Percentiles rank a stretch among this genome's conserved stretches.
These are phyloP conservation scores for Acanthamoeba culbertsoni DNA, from an alignment of 208 protist genomes.

Conservation along the genomic window DNA sequence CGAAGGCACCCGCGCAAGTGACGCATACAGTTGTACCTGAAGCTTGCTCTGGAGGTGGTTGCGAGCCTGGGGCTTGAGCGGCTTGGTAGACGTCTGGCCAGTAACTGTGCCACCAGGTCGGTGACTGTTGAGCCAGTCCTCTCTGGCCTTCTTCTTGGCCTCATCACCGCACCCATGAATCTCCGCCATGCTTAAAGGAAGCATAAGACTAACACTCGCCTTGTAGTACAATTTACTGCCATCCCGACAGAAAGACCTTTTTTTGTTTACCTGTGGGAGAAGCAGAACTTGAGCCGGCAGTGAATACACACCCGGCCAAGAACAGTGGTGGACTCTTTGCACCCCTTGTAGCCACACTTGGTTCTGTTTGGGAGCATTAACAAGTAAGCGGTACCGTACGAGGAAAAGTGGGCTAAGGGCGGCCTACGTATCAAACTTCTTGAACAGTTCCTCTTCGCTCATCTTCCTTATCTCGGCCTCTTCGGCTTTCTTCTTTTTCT, in stretches of 20 bases:
- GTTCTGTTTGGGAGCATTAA: neutral
- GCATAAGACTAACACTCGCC: neutral
- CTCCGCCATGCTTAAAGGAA: neutral
- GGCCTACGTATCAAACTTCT: neutral
- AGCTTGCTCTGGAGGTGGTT: slow-evolving; percentile 10
- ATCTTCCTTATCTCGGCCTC: neutral
- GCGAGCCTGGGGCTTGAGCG: neutral
- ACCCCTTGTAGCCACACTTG: slow-evolving; percentile 17
- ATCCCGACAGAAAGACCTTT: neutral
- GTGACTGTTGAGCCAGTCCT: slow-evolving; percentile 22
- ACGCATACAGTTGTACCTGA: neutral
- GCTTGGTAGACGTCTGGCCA: neutral
- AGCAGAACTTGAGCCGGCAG: slow-evolving; percentile 51
- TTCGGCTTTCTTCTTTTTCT: slow-evolving; percentile 58
- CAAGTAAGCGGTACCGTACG: neutral
- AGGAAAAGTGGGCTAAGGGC: neutral
- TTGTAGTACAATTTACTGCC: no score
- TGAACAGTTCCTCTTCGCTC: slow-evolving; percentile 47
- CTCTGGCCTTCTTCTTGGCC: slow-evolving; percentile 30
- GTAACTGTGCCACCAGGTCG: neutral
- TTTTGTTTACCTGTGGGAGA: slow-evolving; percentile 5
- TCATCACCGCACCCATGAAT: slow-evolving; percentile 38
- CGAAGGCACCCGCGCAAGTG: neutral
- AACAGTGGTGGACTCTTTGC: neutral
- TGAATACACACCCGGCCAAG: slow-evolving; percentile 6